phyloP scores from a whole-genome alignment of 306 rosid genomes.

The Sesbania bispinosa region DNA sequence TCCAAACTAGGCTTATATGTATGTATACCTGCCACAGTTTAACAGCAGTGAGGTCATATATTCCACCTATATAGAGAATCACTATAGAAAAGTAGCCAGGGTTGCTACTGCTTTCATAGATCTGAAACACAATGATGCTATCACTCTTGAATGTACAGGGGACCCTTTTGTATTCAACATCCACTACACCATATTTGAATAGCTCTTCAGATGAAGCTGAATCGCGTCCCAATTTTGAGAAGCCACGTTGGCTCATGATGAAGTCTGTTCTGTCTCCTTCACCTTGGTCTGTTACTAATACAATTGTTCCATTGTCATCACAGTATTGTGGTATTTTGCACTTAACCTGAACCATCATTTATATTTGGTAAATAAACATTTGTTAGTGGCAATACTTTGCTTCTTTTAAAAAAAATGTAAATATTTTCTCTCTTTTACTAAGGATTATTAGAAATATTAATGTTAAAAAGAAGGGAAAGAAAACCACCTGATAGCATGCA shows the following conservation, averaged over 20 bases:
- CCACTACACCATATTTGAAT: slow-evolving; percentile 30
- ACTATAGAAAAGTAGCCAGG: slow-evolving; percentile 58
- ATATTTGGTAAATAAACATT: not conserved
- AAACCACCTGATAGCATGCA: slow-evolving; percentile 73
- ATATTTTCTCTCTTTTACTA: too few relatives aligned
- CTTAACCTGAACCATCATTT: slow-evolving; percentile 22
- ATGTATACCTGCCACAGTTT: slow-evolving; percentile 57
- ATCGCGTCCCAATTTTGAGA: slow-evolving; percentile 21
- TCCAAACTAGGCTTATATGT: too few relatives aligned
- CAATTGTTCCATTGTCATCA: slow-evolving; percentile 20
- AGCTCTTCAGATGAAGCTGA: slow-evolving; percentile 32
- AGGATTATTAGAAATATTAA: not conserved
- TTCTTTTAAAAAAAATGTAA: not conserved
- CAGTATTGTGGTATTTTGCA: slow-evolving; percentile 24
- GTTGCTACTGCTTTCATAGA: slow-evolving; percentile 50
- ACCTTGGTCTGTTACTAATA: slow-evolving; percentile 36
- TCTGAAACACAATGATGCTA: slow-evolving; percentile 36
- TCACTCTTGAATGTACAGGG: slow-evolving; percentile 42
- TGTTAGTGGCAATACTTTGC: too few relatives aligned
- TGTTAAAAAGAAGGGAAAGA: not conserved
- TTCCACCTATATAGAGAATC: slow-evolving; percentile 41
- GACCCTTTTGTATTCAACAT: slow-evolving; percentile 32
- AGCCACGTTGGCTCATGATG: slow-evolving; percentile 33
- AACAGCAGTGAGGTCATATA: slow-evolving; percentile 46
- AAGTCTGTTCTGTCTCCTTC: slow-evolving; percentile 45